These are phyloP conservation scores for Pyrenophora seminiperda DNA, from an alignment of 2,329 filamentous ascomycete genomes.

Conservation along the genomic window DNA sequence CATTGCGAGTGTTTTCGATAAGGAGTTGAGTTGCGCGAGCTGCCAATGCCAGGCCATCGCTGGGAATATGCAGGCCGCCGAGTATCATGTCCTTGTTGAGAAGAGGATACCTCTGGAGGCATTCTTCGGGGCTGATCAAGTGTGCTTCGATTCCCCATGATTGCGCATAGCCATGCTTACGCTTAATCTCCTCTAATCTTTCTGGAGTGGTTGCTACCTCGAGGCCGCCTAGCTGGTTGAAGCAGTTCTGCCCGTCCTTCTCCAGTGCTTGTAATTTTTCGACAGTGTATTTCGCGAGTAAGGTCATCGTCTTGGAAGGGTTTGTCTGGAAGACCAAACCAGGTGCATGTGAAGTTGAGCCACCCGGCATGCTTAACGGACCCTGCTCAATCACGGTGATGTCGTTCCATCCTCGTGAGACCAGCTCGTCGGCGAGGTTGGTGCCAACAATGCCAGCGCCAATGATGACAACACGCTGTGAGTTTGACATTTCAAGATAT, in stretches of 20 bases:
- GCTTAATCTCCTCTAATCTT: constrained; percentile 64
- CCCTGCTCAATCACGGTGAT: constrained; percentile 70
- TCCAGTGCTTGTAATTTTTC: constrained; percentile 63
- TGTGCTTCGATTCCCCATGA: constrained; percentile 65
- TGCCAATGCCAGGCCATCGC: constrained; percentile 65
- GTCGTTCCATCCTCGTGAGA: constrained; percentile 65
- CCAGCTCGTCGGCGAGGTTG: constrained; percentile 68
- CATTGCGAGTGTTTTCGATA: constrained; percentile 61
- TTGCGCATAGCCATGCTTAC: constrained; percentile 64
- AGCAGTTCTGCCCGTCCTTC: constrained; percentile 53
- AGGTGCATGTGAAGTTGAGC: constrained; percentile 69
- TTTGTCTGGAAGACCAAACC: constrained; percentile 69
- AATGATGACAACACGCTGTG: constrained; percentile 51
- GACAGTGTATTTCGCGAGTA: constrained; percentile 65
- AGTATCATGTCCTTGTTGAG: constrained; percentile 60
- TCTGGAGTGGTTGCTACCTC: constrained; percentile 66
- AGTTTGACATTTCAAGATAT: constrained; percentile 29
- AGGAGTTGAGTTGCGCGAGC: constrained; percentile 66
- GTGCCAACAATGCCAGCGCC: constrained; percentile 68
- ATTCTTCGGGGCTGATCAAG: constrained; percentile 60
- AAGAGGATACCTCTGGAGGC: constrained; percentile 59
- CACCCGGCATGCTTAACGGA: constrained; percentile 65
- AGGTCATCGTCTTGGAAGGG: constrained; percentile 61
- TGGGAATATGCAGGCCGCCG: constrained; percentile 65
- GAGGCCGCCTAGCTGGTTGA: constrained; percentile 67